These are phyloP conservation scores for Eutypa lata DNA, from an alignment of 2,329 filamentous ascomycete genomes.

Conservation along the genomic window DNA sequence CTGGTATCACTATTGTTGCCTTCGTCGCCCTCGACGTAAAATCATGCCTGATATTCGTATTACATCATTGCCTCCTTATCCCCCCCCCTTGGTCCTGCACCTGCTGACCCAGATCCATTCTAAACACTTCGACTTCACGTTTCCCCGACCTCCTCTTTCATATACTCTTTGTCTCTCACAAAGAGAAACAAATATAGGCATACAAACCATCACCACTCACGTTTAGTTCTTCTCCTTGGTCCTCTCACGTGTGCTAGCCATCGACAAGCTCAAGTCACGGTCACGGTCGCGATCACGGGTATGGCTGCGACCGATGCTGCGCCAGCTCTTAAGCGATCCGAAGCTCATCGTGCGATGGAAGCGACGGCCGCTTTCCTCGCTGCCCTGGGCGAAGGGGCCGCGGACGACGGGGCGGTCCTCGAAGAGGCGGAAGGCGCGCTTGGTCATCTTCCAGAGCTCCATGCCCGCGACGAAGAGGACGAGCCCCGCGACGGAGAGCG, in stretches of 20 bases:
- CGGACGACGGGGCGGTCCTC: conserved; percentile 49
- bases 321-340: conserved; percentile 44
- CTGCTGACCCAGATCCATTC: too few relatives aligned
- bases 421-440: conserved; percentile 54
- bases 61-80: too few relatives aligned
- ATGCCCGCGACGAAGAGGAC: conserved; percentile 64
- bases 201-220: background rate
- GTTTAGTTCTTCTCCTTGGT: background rate
- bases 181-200: too few relatives aligned
- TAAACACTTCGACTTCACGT: background rate
- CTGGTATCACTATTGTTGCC: too few relatives aligned
- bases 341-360: conserved; percentile 49
- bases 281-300: conserved; percentile 14
- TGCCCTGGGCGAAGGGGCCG: conserved; percentile 52
- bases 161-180: too few relatives aligned
- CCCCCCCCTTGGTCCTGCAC: background rate
- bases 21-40: too few relatives aligned
- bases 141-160: too few relatives aligned
- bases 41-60: too few relatives aligned
- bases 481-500: conserved; percentile 61
- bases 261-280: conserved; percentile 11
- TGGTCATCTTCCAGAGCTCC: conserved; percentile 69
- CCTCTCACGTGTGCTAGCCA: conserved; percentile 15
- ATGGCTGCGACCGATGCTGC: conserved; percentile 30
- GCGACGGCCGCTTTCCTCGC: conserved; percentile 40